Percentiles rank a stretch among this genome's conserved stretches.
These are phyloP conservation scores for Paramyrothecium roridum DNA, from an alignment of 2,329 filamentous ascomycete genomes.

Conservation along the genomic window DNA sequence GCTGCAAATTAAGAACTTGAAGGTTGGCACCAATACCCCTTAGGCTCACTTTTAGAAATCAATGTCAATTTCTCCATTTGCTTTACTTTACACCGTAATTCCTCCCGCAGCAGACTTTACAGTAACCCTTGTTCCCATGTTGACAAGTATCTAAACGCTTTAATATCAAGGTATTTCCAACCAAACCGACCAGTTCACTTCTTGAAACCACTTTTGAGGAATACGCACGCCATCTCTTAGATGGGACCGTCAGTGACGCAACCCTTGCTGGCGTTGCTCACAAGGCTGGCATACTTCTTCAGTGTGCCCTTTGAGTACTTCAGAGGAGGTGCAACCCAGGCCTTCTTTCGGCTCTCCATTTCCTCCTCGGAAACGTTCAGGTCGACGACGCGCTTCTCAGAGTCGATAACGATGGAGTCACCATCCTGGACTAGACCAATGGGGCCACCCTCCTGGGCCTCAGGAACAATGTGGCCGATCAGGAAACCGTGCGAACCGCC, in stretches of 20 bases:
- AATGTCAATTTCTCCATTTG: too few species aligned
- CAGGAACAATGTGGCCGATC: slow-evolving; percentile 84
- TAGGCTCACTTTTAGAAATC: too few species aligned
- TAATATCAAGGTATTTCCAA: slow-evolving; percentile 13
- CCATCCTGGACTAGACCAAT: slow-evolving; percentile 81
- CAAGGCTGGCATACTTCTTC: slow-evolving; percentile 64
- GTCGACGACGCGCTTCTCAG: slow-evolving; percentile 68
- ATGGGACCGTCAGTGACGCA: slow-evolving; percentile 51
- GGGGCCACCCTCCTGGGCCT: slow-evolving; percentile 81
- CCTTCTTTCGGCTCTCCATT: slow-evolving; percentile 51
- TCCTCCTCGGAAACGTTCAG: slow-evolving; percentile 65
- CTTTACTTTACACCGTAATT: too few species aligned
- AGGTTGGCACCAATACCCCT: too few species aligned
- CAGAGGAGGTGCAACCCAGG: slow-evolving; percentile 60
- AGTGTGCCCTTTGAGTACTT: slow-evolving; percentile 63
- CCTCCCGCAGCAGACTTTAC: too few species aligned
- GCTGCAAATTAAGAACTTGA: too few species aligned
- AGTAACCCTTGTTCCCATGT: too few species aligned
- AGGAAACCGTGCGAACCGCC: slow-evolving; percentile 84
- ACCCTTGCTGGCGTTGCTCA: slow-evolving; percentile 57
- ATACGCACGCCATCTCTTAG: slow-evolving; percentile 6
- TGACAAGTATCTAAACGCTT: neutral
- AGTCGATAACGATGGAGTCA: slow-evolving; percentile 78
- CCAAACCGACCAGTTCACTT: slow-evolving; percentile 10
- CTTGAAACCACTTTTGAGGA: slow-evolving; percentile 8